Evolutionary conservation across 2,329 filamentous ascomycete genomes (phyloP).

Genomic region (Colletotrichum sublineola): DNA sequence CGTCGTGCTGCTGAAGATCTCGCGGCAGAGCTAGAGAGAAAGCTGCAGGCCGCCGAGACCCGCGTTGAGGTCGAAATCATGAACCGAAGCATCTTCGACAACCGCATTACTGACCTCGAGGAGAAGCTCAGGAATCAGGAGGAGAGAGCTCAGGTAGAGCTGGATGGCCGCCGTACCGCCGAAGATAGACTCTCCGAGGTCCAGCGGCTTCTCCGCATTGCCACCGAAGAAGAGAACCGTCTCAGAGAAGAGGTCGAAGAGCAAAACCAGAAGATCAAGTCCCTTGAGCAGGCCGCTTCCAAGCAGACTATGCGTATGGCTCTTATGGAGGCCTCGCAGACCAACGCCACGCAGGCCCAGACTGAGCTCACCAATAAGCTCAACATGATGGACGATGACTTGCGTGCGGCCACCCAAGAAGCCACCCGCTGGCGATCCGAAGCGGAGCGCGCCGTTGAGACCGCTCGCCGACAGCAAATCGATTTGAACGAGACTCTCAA

Average conservation of each 20-base stretch:
- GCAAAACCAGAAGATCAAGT: conserved; percentile 75
- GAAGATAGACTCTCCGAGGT: conserved; percentile 81
- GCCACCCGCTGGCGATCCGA: conserved; percentile 72
- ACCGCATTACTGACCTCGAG: conserved; percentile 77
- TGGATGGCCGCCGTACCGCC: conserved; percentile 72
- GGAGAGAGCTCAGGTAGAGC: conserved; percentile 73
- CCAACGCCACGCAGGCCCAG: conserved; percentile 66
- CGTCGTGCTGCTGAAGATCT: conserved; percentile 67
- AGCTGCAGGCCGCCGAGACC: conserved; percentile 69
- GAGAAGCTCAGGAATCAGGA: conserved; percentile 75
- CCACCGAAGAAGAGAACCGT: conserved; percentile 79
- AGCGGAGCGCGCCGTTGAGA: conserved; percentile 69
- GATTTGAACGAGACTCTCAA: conserved; percentile 64
- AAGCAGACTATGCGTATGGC: conserved; percentile 72
- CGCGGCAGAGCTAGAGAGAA: conserved; percentile 65
- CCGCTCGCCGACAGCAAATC: conserved; percentile 61
- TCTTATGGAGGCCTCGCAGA: conserved; percentile 77
- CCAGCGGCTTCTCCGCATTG: conserved; percentile 76
- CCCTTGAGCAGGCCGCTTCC: conserved; percentile 67
- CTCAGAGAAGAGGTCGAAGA: conserved; percentile 77
- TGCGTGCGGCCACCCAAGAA: conserved; percentile 69
- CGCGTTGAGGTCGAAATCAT: conserved; percentile 72
- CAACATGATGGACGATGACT: conserved; percentile 66
- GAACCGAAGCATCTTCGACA: conserved; percentile 69
- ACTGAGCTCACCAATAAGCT: conserved; percentile 69